Conservation (phyloP, 1,284 basidiomycete genomes). For the Schizophyllum commune region DNA sequence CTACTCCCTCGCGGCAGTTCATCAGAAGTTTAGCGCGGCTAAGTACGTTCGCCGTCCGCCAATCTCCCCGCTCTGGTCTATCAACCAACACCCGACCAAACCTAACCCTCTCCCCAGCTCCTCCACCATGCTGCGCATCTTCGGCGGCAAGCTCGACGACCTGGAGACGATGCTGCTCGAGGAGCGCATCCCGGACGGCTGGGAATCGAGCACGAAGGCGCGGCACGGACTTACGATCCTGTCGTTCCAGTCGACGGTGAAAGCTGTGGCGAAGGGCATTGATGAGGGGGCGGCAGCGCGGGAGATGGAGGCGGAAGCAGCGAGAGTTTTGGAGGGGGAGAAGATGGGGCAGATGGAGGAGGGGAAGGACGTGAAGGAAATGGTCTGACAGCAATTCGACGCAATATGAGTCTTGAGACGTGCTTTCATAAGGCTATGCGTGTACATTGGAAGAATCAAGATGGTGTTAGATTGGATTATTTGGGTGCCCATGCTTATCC, state of each 20-base stretch:
- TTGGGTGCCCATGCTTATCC: no score
- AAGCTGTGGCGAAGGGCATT: not conserved
- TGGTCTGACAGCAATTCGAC: no score
- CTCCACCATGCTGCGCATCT: constrained; percentile 52
- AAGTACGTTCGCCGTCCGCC: constrained; percentile 37
- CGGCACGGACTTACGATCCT: not conserved
- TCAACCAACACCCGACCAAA: no score
- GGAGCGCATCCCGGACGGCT: constrained; percentile 60
- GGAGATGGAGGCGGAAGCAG: not conserved
- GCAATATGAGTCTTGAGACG: no score
- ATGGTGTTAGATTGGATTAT: no score
- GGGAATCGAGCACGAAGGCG: constrained; percentile 33
- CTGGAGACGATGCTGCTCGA: constrained; percentile 49
- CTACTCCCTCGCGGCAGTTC: constrained; percentile 38
- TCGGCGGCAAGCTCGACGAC: constrained; percentile 54
- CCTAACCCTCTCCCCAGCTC: constrained; percentile 28
- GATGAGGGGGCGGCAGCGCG: not conserved
- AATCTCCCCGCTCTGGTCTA: no score
- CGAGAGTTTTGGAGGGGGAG: not conserved
- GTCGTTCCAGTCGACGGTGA: not conserved
- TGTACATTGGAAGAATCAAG: no score
- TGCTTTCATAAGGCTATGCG: no score
- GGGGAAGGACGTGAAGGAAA: no score
- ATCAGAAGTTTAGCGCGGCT: constrained; percentile 56
- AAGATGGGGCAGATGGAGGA: not conserved